phyloP scores from a whole-genome alignment of 805 yeast species.

The Vanderwaltozyma polyspora region DNA sequence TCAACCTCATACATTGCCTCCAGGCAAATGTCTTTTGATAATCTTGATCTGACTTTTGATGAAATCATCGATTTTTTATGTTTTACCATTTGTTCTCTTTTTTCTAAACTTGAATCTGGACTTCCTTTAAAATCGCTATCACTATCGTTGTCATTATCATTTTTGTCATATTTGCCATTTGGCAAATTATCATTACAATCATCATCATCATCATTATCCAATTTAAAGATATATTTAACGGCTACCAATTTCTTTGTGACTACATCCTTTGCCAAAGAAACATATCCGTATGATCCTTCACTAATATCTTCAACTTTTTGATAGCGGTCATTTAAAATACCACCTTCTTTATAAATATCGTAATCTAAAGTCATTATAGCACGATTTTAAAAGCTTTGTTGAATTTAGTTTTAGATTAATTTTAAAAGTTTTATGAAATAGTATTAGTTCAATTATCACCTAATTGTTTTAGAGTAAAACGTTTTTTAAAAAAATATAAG shows the following conservation, averaged over 20 bases:
- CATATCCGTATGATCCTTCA: slow-evolving; percentile 90
- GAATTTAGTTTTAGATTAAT: no score
- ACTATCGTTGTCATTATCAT: slow-evolving; percentile 10
- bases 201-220: slow-evolving; percentile 32
- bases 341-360: slow-evolving; percentile 34
- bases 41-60: slow-evolving; percentile 20
- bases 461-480: no score
- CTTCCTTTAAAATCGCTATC: slow-evolving; percentile 5
- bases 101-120: slow-evolving; percentile 14
- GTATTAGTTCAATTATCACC: no score
- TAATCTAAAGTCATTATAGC: slow-evolving; percentile 23
- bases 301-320: slow-evolving; percentile 62
- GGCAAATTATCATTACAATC: slow-evolving; percentile 5
- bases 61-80: slow-evolving; percentile 29
- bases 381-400: no score
- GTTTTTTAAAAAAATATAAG: no score
- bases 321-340: slow-evolving; percentile 52
- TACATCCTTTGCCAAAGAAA: slow-evolving; percentile 70
- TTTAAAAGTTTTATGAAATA: no score
- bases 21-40: slow-evolving; percentile 33
- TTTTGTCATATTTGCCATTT: slow-evolving; percentile 9
- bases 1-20: slow-evolving; percentile 63
- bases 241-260: slow-evolving; percentile 53
- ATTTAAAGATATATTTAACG: slow-evolving; percentile 68
- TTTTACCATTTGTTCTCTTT: slow-evolving; percentile 13